Conservation (phyloP, 2,329 filamentous ascomycete species). For the Microcyclospora pomicola region DNA sequence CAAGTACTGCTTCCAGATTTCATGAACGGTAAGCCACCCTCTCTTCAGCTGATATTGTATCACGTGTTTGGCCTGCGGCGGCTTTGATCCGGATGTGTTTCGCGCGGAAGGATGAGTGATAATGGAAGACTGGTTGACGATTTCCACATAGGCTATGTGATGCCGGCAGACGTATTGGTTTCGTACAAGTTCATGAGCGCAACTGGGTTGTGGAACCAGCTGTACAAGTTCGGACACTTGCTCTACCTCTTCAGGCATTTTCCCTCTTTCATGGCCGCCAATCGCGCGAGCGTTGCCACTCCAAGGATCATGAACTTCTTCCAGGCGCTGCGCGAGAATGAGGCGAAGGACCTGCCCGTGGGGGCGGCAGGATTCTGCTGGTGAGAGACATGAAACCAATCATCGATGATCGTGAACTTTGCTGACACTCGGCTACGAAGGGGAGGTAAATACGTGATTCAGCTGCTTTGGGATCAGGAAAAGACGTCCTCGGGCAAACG, state of each 20-base stretch:
- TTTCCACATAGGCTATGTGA: slow-evolving; percentile 9
- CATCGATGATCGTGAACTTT: background rate
- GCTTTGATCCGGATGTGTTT: too few species aligned
- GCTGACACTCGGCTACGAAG: slow-evolving; percentile 10
- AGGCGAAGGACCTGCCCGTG: slow-evolving; percentile 17
- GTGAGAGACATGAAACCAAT: background rate
- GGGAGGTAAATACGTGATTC: slow-evolving; percentile 23
- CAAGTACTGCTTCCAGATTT: slow-evolving; percentile 25
- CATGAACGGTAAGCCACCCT: slow-evolving; percentile 22
- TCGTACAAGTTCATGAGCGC: slow-evolving; percentile 18
- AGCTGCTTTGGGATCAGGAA: slow-evolving; percentile 20
- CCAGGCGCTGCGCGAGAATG: slow-evolving; percentile 16
- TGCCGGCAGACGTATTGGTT: slow-evolving; percentile 16
- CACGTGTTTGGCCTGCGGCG: too few species aligned
- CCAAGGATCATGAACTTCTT: slow-evolving; percentile 19
- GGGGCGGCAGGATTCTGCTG: slow-evolving; percentile 23
- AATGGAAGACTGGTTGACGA: background rate
- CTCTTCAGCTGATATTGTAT: background rate
- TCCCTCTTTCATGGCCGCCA: slow-evolving; percentile 15
- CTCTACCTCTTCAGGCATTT: slow-evolving; percentile 10
- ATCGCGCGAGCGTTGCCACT: slow-evolving; percentile 12
- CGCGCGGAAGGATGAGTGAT: background rate
- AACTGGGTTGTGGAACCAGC: slow-evolving; percentile 18
- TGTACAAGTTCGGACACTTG: slow-evolving; percentile 20
- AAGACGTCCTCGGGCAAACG: slow-evolving; percentile 17